Evolutionary conservation across 805 yeast genomes (phyloP).

Genomic region (Danielia reshetovae): DNA sequence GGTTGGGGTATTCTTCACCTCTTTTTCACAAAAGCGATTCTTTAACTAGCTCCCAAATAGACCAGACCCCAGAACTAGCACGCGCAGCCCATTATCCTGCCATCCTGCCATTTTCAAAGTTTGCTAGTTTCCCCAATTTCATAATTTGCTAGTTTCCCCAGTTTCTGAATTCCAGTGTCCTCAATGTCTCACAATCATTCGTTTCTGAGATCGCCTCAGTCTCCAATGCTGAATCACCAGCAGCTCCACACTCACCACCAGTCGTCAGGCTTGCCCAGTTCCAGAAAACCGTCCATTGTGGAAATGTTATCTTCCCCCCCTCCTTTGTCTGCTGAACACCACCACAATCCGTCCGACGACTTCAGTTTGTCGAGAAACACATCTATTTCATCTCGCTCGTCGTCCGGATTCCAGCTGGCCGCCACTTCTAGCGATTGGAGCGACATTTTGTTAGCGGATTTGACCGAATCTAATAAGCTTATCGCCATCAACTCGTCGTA

Average conservation of each 20-base stretch:
- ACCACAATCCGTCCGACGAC: constrained; percentile 30
- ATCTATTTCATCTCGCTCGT: constrained; percentile 17
- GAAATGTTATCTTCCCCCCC: constrained; percentile 78
- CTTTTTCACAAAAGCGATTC: no score
- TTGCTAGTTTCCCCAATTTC: no score
- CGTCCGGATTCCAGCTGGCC: constrained; percentile 10
- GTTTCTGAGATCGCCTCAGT: constrained; percentile 17
- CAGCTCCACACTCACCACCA: constrained; percentile 15
- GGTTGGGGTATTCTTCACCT: no score
- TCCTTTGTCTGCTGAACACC: constrained; percentile 40
- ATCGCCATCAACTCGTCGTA: constrained; percentile 61
- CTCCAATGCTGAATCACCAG: constrained; percentile 14
- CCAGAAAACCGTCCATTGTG: constrained; percentile 63
- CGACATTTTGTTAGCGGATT: constrained; percentile 63
- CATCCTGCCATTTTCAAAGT: no score
- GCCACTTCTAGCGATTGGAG: constrained; percentile 54
- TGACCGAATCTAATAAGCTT: constrained; percentile 76
- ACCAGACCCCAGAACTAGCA: no score
- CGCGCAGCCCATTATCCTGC: no score
- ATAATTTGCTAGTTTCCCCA: no score
- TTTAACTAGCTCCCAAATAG: no score
- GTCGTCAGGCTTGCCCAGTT: constrained; percentile 7
- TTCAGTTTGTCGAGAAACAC: constrained; percentile 37
- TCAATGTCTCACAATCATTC: constrained; percentile 18
- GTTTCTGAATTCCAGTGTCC: no score